A percentile compares a stretch with the other conserved stretches of the same genome.
Evolutionary conservation across 2,329 filamentous ascomycete species (phyloP).

Genomic region (Dendryphion nanum): DNA sequence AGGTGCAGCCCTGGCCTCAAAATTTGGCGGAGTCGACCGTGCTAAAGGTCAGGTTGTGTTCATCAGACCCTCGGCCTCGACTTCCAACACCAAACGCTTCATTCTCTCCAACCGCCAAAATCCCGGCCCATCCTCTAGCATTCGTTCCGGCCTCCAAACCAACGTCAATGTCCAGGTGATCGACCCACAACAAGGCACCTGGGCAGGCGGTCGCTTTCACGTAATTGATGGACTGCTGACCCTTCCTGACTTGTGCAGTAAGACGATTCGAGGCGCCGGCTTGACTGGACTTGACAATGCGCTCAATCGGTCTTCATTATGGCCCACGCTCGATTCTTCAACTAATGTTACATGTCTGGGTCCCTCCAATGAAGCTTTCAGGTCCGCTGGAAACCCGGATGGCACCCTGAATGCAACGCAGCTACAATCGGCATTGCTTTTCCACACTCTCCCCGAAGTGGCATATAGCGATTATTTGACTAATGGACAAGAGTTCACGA

Average conservation of each 20-base stretch:
- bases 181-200: slow-evolving; percentile 9
- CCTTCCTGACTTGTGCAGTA: slow-evolving; percentile 11
- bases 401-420: slow-evolving; percentile 6
- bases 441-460: slow-evolving; percentile 17
- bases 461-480: slow-evolving; percentile 18
- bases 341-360: slow-evolving; percentile 20
- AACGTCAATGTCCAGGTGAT: slow-evolving; percentile 13
- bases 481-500: slow-evolving; percentile 18
- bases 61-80: slow-evolving; percentile 9
- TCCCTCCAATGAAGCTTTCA: slow-evolving; percentile 15
- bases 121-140: slow-evolving; percentile 2
- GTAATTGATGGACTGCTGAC: slow-evolving; percentile 18
- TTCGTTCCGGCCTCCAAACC: slow-evolving; percentile 16
- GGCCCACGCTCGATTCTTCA: slow-evolving; percentile 13
- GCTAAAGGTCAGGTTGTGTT: slow-evolving; percentile 21
- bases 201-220: slow-evolving; percentile 21
- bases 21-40: slow-evolving; percentile 13
- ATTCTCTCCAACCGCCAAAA: slow-evolving; percentile 7
- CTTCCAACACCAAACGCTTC: slow-evolving; percentile 8
- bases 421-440: slow-evolving; percentile 11
- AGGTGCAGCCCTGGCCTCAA: slow-evolving; percentile 10
- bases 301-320: slow-evolving; percentile 14
- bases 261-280: slow-evolving; percentile 14
- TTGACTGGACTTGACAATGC: slow-evolving; percentile 16
- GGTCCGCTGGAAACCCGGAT: slow-evolving; percentile 13